Base-by-base conservation (phyloP, 768 basidiomycete genomes). In the Hortiboletus campestris region DNA sequence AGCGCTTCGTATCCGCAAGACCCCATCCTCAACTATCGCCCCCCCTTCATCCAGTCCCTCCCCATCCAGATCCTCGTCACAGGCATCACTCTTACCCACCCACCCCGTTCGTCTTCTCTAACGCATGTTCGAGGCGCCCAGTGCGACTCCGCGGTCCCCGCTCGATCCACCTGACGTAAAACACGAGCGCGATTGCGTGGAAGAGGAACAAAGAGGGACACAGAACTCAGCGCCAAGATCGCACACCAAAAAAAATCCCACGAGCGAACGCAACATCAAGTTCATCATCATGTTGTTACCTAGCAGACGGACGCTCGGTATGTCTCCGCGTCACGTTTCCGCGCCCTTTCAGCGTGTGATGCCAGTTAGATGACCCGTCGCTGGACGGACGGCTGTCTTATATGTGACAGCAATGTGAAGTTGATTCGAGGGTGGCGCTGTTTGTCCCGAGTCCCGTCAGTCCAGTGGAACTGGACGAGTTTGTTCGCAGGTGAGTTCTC, bases 401-500 rank as follows among this genome's bases (percentile, higher is more conserved):
- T 64, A 91, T 99, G 53, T 81, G 97, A 51, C 81, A 89, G 55
- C 89, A 94, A 60, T 91, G 92, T 44, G 88, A 87, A 2, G 80
- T 99, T 1, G 95, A 97, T 67, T 89, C 94, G 2, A 83, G 91
- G 52, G 96, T 94, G 0, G 91, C 93, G 0, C 76, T 98, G 12
- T 99, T 98, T 66, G 96, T 98, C 19, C 80, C 98, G 19, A 94
- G 93, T 61, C 97, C 97, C 22, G 94, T 99, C 34, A 85, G 86
- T 36, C 78, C 80, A n/a, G 73, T 82, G 5, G 94, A 98, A 70
- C 80, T 99, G 19, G 80, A 80, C 32, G 95, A 98, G 55, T 99
- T 99, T 66, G 87, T 95, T 7, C 80, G 78, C 62, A 93, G 91
- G 91, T 90, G 58, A 14, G 60, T 50, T n/a, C n/a, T 38, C 6